phyloP scores from a whole-genome alignment of 129 eudicot species.

The Silybum marianum region DNA sequence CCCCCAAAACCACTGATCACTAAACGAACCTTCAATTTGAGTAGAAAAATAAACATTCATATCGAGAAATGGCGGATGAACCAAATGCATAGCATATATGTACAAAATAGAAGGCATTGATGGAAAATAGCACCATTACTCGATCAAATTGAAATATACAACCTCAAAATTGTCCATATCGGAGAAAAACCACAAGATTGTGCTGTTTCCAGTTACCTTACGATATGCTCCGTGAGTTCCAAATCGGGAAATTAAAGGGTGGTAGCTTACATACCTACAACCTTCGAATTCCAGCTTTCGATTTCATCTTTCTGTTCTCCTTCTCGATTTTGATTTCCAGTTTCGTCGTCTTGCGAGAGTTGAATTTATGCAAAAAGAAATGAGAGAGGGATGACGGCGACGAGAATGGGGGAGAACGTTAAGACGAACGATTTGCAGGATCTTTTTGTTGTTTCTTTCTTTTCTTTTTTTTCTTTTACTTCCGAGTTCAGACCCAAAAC shows the following conservation, averaged over 20 bases:
- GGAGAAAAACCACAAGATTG: neutral
- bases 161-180: neutral
- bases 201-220: neutral
- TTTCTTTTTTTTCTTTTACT: neutral
- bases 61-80: neutral
- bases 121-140: neutral
- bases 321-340: conserved; percentile 6
- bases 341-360: neutral
- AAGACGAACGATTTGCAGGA: neutral
- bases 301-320: conserved; percentile 3
- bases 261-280: conserved; percentile 19
- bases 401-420: neutral
- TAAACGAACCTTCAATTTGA: neutral
- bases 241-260: conserved; percentile 2
- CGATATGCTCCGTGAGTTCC: neutral
- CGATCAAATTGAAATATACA: neutral
- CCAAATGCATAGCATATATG: neutral
- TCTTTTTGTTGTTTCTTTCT: neutral
- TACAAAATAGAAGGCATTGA: conserved; percentile 7
- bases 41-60: neutral
- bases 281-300: neutral
- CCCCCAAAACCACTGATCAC: neutral
- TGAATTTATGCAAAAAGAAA: neutral
- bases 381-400: conserved; percentile 1
- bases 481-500: neutral